Evolutionary conservation across 768 basidiomycete species (phyloP), one percentile per base, ranked within the genome.

Genomic region (Gloeostereum incarnatum): DNA sequence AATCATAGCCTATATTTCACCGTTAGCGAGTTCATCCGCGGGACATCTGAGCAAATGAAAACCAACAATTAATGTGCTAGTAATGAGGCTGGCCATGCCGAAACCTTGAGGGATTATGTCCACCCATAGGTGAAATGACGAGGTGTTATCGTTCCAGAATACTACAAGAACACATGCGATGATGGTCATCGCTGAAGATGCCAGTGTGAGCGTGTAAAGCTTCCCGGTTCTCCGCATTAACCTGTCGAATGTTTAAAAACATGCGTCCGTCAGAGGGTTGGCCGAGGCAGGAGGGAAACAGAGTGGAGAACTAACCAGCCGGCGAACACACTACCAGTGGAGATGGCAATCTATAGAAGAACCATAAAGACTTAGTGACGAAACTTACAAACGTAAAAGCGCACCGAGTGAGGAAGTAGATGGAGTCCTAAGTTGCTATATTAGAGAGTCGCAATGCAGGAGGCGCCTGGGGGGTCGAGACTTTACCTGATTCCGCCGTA

Each of bases 221-320:
- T 82, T 87, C 21, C 91, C 93, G 2, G 91, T 93, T 48, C 64
- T 71, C 38, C 81, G 75, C 86, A 89, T 90, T 53, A 83, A 57
- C 88, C 85, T 88, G 50, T 35, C 45, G 16, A 48, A 29, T 21
- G 24, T 50, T 26, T 45, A 36, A 30, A 42, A 42, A 29, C 46
- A 22, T 40, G 42, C 33, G 29, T 39, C 37, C 33, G 40, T 36
- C 33, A 39, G 36, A 1, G 5, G 24, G 13, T 11, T 39, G 40
- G 36, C 17, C n/a, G 24, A 17, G 17, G 16, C 36, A 35, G 37
- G 31, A 38, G 27, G 37, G 26, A 40, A 40, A 34, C 17, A 31
- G 18, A 29, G 20, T 14, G 36, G 39, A 16, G 21, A 45, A 62
- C 73, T 48, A 56, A 84, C 79, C 81, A 93, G 49, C 94, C 94